Evolutionary conservation across 805 yeast genomes (phyloP).

Genomic region (Ogataea paraovalis): DNA sequence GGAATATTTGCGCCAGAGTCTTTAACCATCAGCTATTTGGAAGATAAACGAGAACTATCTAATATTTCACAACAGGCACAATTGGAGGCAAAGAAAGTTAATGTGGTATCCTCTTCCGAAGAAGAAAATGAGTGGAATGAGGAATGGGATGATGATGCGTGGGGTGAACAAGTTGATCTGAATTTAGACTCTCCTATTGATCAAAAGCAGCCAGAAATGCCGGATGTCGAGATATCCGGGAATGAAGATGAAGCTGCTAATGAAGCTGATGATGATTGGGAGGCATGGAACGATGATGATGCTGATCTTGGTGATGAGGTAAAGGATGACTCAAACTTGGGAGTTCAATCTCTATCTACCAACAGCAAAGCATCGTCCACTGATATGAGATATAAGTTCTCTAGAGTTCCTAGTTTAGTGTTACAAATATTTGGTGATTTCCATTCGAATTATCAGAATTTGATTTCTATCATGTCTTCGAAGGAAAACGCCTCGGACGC

Average conservation of each 20-base stretch:
- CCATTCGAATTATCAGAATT: constrained; percentile 15
- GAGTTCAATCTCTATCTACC: constrained; percentile 19
- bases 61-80: background rate
- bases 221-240: background rate
- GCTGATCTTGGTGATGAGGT: constrained; percentile 20
- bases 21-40: constrained; percentile 6
- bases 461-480: constrained; percentile 8
- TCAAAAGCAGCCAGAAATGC: background rate
- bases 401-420: constrained; percentile 16
- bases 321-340: constrained; percentile 9
- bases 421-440: constrained; percentile 15
- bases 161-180: constrained; percentile 6
- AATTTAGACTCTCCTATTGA: constrained; percentile 1
- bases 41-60: background rate
- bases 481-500: constrained; percentile 8
- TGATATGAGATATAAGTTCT: constrained; percentile 15
- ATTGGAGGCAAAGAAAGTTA: constrained; percentile 2
- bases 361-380: constrained; percentile 12
- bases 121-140: constrained; percentile 23
- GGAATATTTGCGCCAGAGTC: constrained; percentile 6
- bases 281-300: constrained; percentile 27
- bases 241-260: constrained; percentile 3
- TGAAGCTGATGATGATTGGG: constrained; percentile 23
- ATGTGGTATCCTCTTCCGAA: background rate
- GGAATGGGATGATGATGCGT: constrained; percentile 21